Base-by-base conservation (phyloP, 805 yeast species). In the Jamesozyma spencerorum region DNA sequence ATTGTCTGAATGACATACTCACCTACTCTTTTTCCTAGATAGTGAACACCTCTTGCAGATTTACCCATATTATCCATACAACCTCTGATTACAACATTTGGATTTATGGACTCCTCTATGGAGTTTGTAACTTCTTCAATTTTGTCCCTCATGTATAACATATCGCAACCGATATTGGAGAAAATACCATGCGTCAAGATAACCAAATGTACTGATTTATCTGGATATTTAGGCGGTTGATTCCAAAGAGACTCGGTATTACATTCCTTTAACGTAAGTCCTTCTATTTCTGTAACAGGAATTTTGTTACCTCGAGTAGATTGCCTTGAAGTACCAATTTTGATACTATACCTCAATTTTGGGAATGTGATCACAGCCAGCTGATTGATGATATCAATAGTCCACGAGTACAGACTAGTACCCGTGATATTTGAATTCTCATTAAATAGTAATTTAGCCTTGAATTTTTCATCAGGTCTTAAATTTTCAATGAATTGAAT, bases 101-200 rank as follows among this genome's bases (percentile, higher is more conserved):
- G 65, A 38, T 54, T 49, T 1, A 54, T 45, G 1, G 49, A 41
- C 6, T 46, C 49, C 14, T 47, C 42, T 36, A 51, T 36, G 5
- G 42, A 20, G 15, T 40, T 37, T 0, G 60, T 42, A 36, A 48
- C 54, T 20, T 64, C 57, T 47, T 85, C 92, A 13, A 92, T 75
- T 50, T 71, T 72, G 53, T 92, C 97, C 49, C 87, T 87, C 42
- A 90, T 53, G 52, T 81, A 88, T 15, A 85, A 69, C 94, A 92
- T 77, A 60, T 92, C 98, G 10, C 95, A 86, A 1, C 92, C 80
- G 4, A 80, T 74, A 53, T 88, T 92, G 1, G 97, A 85, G 54
- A 86, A 94, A 19, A 92, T 71, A 0, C 98, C 98, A 59, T 92
- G 98, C 0, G 96, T 86, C 11, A 88, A 50, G 3, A 92, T 69